A percentile compares a stretch with the other conserved stretches of the same genome.
phyloP scores from a whole-genome alignment of 2,329 filamentous ascomycete genomes.

The Falciphora oryzae region DNA sequence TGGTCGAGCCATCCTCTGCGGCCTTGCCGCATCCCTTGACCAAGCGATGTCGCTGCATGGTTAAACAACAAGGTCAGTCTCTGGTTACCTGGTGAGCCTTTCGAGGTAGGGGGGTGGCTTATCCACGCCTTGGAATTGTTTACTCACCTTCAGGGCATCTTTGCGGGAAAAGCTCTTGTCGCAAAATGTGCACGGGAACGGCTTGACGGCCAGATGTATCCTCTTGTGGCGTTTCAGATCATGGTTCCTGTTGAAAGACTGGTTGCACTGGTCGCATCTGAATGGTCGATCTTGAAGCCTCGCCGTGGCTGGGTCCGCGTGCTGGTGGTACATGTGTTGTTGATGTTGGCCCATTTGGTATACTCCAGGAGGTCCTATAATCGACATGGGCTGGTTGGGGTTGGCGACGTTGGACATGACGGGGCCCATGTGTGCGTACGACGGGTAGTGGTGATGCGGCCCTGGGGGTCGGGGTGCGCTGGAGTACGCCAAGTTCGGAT shows the following conservation, averaged over 20 bases:
- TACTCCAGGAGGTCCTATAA: conserved; percentile 3
- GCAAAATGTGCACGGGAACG: conserved; percentile 84
- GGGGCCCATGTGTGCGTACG: conserved; percentile 5
- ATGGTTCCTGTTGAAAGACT: conserved; percentile 94
- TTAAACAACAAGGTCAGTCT: not conserved
- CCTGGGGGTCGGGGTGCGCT: not conserved
- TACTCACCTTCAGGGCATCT: conserved; percentile 86
- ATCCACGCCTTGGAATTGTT: not conserved
- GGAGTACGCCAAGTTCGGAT: not conserved
- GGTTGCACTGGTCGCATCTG: conserved; percentile 86
- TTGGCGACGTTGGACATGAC: conserved; percentile 14
- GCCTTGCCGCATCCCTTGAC: conserved; percentile 55
- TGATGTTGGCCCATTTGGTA: not conserved
- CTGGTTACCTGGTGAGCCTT: not conserved
- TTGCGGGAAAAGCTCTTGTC: conserved; percentile 97
- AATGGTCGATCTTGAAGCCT: conserved; percentile 74
- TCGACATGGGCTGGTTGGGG: conserved; percentile 12
- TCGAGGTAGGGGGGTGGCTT: not conserved
- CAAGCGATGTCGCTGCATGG: conserved; percentile 49
- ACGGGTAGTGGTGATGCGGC: conserved; percentile 5
- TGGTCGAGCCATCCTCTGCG: conserved; percentile 20
- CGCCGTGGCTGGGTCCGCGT: conserved; percentile 31
- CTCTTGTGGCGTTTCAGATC: conserved; percentile 93
- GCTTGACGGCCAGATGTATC: conserved; percentile 92
- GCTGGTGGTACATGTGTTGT: conserved; percentile 27